Base-by-base conservation (phyloP, 169 alveolate species). In the Eimeria falciformis region DNA sequence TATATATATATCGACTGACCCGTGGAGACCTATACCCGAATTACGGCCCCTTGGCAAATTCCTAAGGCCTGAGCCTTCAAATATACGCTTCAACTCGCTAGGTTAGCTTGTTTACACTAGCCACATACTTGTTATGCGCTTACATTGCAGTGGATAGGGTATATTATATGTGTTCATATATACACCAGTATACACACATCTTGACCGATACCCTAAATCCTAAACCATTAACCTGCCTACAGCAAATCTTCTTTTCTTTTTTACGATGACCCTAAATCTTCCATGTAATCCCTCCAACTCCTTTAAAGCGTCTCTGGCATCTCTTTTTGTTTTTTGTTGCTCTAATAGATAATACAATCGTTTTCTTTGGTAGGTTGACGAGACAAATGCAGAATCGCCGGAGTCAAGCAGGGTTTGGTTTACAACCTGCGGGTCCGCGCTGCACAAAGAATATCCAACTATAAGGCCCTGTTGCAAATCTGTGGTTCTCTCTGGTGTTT, bases 351-450 rank as follows among this genome's bases (percentile, higher is more conserved):
- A 79, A 55, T 79, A 79, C 5, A 79, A 53, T 40, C 89, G 66
- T 79, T 79, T 79, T 3, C 89, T 43, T 65, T 79, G 89, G 25
- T 79, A 79, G 21, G 89, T 79, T 55, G 89, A 58, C 2, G 89
- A 55, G 25, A 79, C 89, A 33, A 79, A 79, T 5, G 89, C 53
- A n/a, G 73, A 53, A 62, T 79, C 89, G 53, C 89, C 73, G 56
- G 89, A 55, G 18, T 79, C 89, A 53, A 79, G 89, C 55, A 79
- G 53, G 37, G 89, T 79, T 53, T 79, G 89, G 55, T 79, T 79
- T 4, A 79, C 55, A 79, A 71, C 89, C 89, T 79, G 65, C 50
- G 29, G 75, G 37, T 5, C 7, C 33, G 27, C 18, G 56, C 25
- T 55, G 75, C 89, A 55, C 75, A 55, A 5, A 50, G 7, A 79